Percentiles rank a stretch among this genome's conserved stretches.
phyloP scores from a whole-genome alignment of 1,284 basidiomycete genomes.

The Agaricales sp. region DNA sequence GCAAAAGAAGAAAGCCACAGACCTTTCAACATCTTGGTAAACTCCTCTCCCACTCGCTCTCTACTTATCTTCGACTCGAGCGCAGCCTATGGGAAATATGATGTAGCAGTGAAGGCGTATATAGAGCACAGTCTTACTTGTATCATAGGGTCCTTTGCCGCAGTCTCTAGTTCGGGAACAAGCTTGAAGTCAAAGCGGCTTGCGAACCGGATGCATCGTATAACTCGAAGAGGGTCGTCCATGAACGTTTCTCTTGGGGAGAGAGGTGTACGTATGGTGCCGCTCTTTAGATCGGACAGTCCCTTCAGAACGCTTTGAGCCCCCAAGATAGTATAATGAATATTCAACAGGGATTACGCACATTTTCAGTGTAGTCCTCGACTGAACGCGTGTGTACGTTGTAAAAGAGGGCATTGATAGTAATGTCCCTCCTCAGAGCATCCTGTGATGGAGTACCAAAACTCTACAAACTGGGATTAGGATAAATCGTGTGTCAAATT shows the following conservation, averaged over 20 bases:
- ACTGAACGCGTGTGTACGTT: constrained; percentile 86
- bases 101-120: constrained; percentile 1
- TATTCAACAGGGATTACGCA: constrained; percentile 16
- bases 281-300: constrained; percentile 69
- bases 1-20: constrained; percentile 7
- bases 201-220: constrained; percentile 88
- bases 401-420: constrained; percentile 96
- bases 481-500: constrained; percentile 2
- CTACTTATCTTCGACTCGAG: constrained; percentile 75
- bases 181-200: constrained; percentile 82
- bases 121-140: constrained; percentile 36
- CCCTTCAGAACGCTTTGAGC: constrained; percentile 39
- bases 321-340: constrained; percentile 7
- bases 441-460: constrained; percentile 94
- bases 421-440: constrained; percentile 85
- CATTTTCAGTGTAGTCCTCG: constrained; percentile 84
- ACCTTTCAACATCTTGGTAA: constrained; percentile 89
- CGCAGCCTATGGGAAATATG: constrained; percentile 39
- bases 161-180: constrained; percentile 59
- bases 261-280: constrained; percentile 85
- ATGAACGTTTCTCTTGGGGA: constrained; percentile 82
- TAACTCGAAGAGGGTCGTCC: constrained; percentile 89
- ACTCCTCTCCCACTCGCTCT: constrained; percentile 85
- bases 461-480: constrained; percentile 35
- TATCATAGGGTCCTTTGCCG: constrained; percentile 59